Percentiles rank a stretch among this genome's conserved stretches.
Conservation (phyloP, 768 basidiomycete species). For the Imleria badia region DNA sequence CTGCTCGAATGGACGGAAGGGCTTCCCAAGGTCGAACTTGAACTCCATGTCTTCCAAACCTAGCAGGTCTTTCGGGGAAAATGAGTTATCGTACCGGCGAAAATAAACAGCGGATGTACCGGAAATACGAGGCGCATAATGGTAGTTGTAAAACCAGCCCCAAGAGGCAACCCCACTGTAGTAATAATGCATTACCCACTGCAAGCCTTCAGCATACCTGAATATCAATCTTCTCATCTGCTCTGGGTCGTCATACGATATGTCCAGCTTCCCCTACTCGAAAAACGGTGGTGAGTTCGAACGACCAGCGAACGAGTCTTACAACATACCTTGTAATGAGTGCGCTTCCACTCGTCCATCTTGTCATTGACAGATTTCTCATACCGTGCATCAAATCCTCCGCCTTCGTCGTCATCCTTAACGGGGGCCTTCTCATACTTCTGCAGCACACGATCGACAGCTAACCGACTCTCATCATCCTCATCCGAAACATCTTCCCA, state of each 20-base stretch:
- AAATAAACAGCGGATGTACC: slow-evolving; percentile 47
- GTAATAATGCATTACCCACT: slow-evolving; percentile 99
- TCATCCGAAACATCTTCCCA: slow-evolving; percentile 47
- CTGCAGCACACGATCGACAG: slow-evolving; percentile 76
- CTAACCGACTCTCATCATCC: slow-evolving; percentile 70
- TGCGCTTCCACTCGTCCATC: slow-evolving; percentile 91
- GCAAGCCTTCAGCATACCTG: slow-evolving; percentile 89
- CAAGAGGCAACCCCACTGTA: slow-evolving; percentile 96
- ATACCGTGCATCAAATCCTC: slow-evolving; percentile 76
- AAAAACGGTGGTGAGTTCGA: slow-evolving; percentile 12
- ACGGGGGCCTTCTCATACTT: slow-evolving; percentile 90
- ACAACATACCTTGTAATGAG: slow-evolving; percentile 85
- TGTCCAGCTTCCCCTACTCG: slow-evolving; percentile 78
- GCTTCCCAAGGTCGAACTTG: slow-evolving; percentile 79
- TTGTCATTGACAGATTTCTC: slow-evolving; percentile 73
- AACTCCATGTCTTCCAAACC: slow-evolving; percentile 79
- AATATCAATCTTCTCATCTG: slow-evolving; percentile 70
- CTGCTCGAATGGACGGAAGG: slow-evolving; percentile 93
- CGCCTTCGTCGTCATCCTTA: slow-evolving; percentile 65
- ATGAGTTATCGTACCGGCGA: not conserved
- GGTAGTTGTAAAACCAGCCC: slow-evolving; percentile 99
- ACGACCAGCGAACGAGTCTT: not conserved
- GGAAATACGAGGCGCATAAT: slow-evolving; percentile 95
- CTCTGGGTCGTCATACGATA: slow-evolving; percentile 69
- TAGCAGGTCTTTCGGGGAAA: slow-evolving; percentile 46